phyloP scores from a whole-genome alignment of 2,329 filamentous ascomycete species.

The Fusarium napiforme region DNA sequence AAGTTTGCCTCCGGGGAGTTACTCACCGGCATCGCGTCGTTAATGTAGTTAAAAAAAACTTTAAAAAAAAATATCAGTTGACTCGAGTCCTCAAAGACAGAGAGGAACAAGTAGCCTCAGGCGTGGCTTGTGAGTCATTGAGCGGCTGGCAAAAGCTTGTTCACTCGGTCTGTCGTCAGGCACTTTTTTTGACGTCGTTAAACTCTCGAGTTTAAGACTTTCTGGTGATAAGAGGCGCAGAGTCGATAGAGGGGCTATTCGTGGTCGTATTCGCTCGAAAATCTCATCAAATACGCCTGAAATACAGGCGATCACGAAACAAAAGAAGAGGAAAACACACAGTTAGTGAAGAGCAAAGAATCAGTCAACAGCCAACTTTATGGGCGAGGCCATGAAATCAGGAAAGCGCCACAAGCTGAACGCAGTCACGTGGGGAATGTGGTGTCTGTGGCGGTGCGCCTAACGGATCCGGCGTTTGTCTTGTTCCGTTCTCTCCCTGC shows the following conservation, averaged over 20 bases:
- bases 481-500: slow-evolving; percentile 36
- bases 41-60: slow-evolving; percentile 14
- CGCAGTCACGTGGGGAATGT: not conserved
- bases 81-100: slow-evolving; percentile 28
- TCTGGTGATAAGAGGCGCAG: slow-evolving; percentile 40
- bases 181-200: slow-evolving; percentile 33
- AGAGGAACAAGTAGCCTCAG: slow-evolving; percentile 39
- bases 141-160: slow-evolving; percentile 31
- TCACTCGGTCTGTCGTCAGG: slow-evolving; percentile 35
- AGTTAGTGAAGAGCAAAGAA: slow-evolving; percentile 41
- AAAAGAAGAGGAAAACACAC: slow-evolving; percentile 34
- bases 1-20: slow-evolving; percentile 5
- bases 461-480: not conserved
- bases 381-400: slow-evolving; percentile 42
- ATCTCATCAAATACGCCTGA: slow-evolving; percentile 25
- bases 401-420: slow-evolving; percentile 38
- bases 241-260: slow-evolving; percentile 31
- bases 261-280: slow-evolving; percentile 40
- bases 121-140: slow-evolving; percentile 45
- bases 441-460: slow-evolving; percentile 37
- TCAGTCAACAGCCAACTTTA: slow-evolving; percentile 43
- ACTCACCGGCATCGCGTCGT: slow-evolving; percentile 49
- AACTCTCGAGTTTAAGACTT: slow-evolving; percentile 18
- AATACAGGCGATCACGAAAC: slow-evolving; percentile 41
- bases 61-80: slow-evolving; percentile 8